These are phyloP conservation scores for Pseudonitzschia delicatissima DNA, from an alignment of 108 stramenopile genomes.

Conservation along the genomic window DNA sequence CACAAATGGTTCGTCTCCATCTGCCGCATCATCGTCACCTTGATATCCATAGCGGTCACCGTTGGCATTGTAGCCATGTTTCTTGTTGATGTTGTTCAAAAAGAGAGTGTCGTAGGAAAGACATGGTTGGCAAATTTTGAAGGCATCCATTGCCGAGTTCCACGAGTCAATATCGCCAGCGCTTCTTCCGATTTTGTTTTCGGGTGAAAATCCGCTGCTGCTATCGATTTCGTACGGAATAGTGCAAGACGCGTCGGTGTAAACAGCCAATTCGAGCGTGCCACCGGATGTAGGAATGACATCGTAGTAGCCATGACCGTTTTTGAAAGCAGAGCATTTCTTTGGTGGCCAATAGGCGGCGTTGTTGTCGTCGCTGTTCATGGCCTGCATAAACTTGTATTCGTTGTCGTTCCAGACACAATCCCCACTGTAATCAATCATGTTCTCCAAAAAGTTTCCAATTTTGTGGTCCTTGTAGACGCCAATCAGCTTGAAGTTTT, in stretches of 20 bases:
- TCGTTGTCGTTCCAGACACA: constrained; percentile 52
- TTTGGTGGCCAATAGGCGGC: neutral
- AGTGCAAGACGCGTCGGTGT: constrained; percentile 36
- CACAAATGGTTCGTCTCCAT: constrained; percentile 6
- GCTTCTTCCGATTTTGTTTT: neutral
- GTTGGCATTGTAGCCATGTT: constrained; percentile 4
- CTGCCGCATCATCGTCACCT: constrained; percentile 10
- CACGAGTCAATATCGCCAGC: constrained; percentile 15
- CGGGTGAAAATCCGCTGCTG: constrained; percentile 13
- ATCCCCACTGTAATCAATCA: constrained; percentile 56
- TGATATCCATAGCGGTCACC: constrained; percentile 23
- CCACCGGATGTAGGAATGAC: constrained; percentile 38
- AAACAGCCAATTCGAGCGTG: constrained; percentile 35
- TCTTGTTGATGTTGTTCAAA: constrained; percentile 13
- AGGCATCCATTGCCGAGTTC: constrained; percentile 49
- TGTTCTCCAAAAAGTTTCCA: constrained; percentile 45
- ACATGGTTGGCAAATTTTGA: constrained; percentile 53
- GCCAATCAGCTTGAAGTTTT: constrained; percentile 47
- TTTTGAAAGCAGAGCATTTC: constrained; percentile 1
- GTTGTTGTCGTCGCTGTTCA: neutral
- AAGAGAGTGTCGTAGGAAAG: constrained; percentile 32
- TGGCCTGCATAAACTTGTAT: constrained; percentile 23
- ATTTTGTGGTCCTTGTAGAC: constrained; percentile 51
- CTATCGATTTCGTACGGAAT: constrained; percentile 25
- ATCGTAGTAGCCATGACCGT: constrained; percentile 38